These are phyloP conservation scores for Tolypocladium pustulatum DNA, from an alignment of 2,329 filamentous ascomycete species.

Conservation along the genomic window DNA sequence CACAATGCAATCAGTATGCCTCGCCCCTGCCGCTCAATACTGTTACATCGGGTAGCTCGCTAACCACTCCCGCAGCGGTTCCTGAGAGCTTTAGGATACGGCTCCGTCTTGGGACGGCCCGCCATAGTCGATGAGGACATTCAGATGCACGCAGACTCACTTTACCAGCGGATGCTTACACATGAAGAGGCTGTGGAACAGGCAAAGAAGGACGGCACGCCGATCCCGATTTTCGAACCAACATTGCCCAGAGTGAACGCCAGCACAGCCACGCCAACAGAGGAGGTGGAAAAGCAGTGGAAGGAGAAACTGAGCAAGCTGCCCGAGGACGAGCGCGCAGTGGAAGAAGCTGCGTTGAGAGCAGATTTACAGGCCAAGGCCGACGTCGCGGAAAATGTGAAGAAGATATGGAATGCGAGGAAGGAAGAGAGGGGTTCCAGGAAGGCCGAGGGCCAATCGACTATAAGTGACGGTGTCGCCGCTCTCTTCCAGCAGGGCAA, in stretches of 20 bases:
- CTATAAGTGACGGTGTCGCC: constrained; percentile 17
- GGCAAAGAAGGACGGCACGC: constrained; percentile 51
- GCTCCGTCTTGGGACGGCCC: constrained; percentile 54
- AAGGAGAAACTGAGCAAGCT: constrained; percentile 47
- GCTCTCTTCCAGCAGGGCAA: constrained; percentile 16
- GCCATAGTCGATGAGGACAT: constrained; percentile 71
- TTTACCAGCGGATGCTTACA: constrained; percentile 78
- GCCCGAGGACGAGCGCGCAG: constrained; percentile 43
- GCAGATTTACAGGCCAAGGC: constrained; percentile 52
- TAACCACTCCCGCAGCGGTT: constrained; percentile 50
- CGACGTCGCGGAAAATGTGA: constrained; percentile 46
- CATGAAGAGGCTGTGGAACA: constrained; percentile 68
- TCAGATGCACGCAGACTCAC: constrained; percentile 87
- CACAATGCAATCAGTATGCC: constrained; percentile 66
- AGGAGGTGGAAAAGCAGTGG: constrained; percentile 39
- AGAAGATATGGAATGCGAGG: constrained; percentile 43
- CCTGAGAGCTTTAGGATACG: constrained; percentile 80
- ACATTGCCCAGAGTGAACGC: constrained; percentile 31
- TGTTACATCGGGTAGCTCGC: neutral
- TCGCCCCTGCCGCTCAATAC: neutral
- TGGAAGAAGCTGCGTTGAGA: constrained; percentile 54
- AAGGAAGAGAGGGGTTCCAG: constrained; percentile 44
- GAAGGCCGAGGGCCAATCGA: constrained; percentile 19
- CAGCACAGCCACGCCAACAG: constrained; percentile 19
- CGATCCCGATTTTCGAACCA: constrained; percentile 48